Conservation (phyloP, 805 yeast species). For the Candida suzukii region DNA sequence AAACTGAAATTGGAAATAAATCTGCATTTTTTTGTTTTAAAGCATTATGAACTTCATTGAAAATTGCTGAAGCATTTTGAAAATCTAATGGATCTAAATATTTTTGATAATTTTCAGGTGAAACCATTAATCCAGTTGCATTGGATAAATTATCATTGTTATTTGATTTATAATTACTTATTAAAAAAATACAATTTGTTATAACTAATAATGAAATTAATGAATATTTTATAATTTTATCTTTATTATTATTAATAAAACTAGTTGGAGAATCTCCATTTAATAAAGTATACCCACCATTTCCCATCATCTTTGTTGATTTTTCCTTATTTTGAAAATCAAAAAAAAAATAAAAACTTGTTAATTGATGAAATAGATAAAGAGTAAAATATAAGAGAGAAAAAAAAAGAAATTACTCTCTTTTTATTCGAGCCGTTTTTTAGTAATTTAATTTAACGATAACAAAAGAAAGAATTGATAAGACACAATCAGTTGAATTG, state of each 20-base stretch:
- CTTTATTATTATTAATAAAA: not conserved
- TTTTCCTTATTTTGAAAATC: too few species aligned
- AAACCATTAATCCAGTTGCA: constrained; percentile 1
- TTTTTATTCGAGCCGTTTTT: not conserved
- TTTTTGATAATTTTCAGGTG: constrained; percentile 16
- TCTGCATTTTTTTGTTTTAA: constrained; percentile 45
- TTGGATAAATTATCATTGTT: too few species aligned
- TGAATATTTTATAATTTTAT: not conserved
- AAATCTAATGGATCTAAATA: constrained; percentile 29
- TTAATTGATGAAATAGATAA: too few species aligned
- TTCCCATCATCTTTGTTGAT: not conserved
- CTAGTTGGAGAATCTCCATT: not conserved
- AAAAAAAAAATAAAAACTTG: too few species aligned
- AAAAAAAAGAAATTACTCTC: not conserved
- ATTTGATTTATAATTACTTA: not conserved
- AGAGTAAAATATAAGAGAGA: not conserved
- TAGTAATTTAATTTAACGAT: too few species aligned
- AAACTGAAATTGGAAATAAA: constrained; percentile 48
- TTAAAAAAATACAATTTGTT: not conserved
- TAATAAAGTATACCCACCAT: not conserved
- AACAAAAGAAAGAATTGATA: too few species aligned
- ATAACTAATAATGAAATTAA: not conserved
- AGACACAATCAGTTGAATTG: too few species aligned
- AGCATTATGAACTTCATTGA: constrained; percentile 48
- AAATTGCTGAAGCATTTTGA: constrained; percentile 45